Percentiles rank a stretch among this genome's conserved stretches.
phyloP scores from a whole-genome alignment of 768 basidiomycete genomes.

The Rhizopogon vesiculosus region DNA sequence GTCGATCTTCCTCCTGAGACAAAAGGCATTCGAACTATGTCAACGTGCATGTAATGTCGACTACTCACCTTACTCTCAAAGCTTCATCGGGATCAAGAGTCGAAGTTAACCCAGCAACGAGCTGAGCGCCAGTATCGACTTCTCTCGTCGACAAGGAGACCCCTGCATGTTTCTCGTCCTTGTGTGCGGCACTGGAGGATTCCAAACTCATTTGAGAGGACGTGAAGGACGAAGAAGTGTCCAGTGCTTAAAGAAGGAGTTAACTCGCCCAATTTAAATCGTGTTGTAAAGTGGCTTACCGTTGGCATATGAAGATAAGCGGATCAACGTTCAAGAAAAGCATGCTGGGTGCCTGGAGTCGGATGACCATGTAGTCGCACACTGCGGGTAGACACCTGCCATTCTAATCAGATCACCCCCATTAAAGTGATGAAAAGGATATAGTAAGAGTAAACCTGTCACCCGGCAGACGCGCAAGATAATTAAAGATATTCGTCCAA shows the following conservation, averaged over 20 bases:
- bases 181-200: neutral
- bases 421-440: too few species aligned
- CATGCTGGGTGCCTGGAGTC: neutral
- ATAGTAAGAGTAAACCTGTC: too few species aligned
- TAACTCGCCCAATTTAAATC: neutral
- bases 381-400: too few species aligned
- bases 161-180: conserved; percentile 28
- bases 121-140: conserved; percentile 54
- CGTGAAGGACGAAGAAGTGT: neutral
- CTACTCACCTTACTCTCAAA: conserved; percentile 38
- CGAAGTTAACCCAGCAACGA: conserved; percentile 37
- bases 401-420: too few species aligned
- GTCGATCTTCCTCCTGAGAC: conserved; percentile 50
- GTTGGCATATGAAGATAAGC: neutral
- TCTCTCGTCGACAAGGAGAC: conserved; percentile 39
- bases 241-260: neutral
- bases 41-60: neutral
- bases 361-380: too few species aligned
- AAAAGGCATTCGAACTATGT: neutral
- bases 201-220: conserved; percentile 5
- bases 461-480: neutral
- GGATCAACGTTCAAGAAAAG: neutral
- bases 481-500: neutral
- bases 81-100: conserved; percentile 46
- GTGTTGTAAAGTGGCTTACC: neutral